Base-by-base conservation (phyloP, 2,329 filamentous ascomycete species). In the Ascosphaera acerosa region DNA sequence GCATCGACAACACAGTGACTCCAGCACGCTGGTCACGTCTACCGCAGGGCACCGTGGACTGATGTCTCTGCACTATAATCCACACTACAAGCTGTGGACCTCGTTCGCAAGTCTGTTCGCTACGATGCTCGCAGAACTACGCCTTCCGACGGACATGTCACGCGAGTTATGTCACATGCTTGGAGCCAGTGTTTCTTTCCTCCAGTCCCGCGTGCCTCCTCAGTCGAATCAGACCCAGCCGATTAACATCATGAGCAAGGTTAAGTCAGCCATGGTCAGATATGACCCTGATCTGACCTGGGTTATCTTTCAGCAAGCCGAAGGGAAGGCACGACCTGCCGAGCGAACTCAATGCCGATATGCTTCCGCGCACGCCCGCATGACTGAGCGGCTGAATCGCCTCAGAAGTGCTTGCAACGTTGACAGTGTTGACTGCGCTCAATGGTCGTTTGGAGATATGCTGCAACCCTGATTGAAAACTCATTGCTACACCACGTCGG, bases 261-360 rank as follows among this genome's bases (percentile, higher is more conserved):
- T 45, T 2, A 47, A 55, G 29, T 39, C 38, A 6, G 47, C 52
- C 2, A 54, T 55, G 52, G 45, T 52, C 36, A 43, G 41, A 6
- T 54, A 50, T 50, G 55, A 55, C 35, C 37, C 42, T 6, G 52
- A 55, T 39, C 32, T 55, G 18, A 47, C 52, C 0, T 55, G 52
- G 52, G 50, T 54, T 32, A 39, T 54, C 4, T 55, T 55, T 31
- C 38, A 40, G 32, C 38, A 39, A 15, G 39, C n/a, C n/a, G n/a
- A n/a, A n/a, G n/a, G n/a, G n/a, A n/a, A n/a, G n/a, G n/a, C n/a
- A n/a, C n/a, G n/a, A n/a, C n/a, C n/a, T n/a, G n/a, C n/a, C n/a
- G n/a, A n/a, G n/a, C n/a, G n/a, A n/a, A n/a, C n/a, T n/a, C n/a
- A n/a, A n/a, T n/a, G n/a, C n/a, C n/a, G n/a, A n/a, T n/a, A n/a